Conservation (phyloP, 768 basidiomycete species). For the Boletus rubropictus region DNA sequence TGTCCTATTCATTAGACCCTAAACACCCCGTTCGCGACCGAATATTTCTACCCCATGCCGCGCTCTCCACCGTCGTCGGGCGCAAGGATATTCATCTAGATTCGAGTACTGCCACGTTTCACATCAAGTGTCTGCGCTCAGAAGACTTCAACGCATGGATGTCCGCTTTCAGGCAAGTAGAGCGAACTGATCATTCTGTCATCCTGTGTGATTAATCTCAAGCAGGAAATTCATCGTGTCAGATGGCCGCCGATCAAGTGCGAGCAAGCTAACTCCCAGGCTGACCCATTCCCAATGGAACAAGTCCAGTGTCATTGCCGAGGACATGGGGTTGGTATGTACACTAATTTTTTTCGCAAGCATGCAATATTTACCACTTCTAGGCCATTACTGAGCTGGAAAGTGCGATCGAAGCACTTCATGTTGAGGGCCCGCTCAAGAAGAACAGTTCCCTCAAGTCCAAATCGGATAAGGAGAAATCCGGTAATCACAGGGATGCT, state of each 20-base stretch:
- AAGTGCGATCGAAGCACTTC: constrained; percentile 41
- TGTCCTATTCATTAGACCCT: constrained; percentile 71
- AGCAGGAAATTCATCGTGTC: constrained; percentile 56
- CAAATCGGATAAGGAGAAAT: constrained; percentile 45
- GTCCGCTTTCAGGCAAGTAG: constrained; percentile 58
- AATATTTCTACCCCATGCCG: constrained; percentile 59
- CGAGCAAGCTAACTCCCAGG: constrained; percentile 35
- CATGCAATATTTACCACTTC: not conserved
- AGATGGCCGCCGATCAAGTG: constrained; percentile 33
- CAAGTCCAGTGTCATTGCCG: constrained; percentile 48
- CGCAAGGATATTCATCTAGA: constrained; percentile 80
- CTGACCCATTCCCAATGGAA: constrained; percentile 41
- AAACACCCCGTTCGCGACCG: constrained; percentile 69
- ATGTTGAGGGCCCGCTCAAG: constrained; percentile 36
- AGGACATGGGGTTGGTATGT: constrained; percentile 64
- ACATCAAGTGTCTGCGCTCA: constrained; percentile 68
- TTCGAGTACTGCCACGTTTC: constrained; percentile 69
- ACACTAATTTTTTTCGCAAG: not conserved
- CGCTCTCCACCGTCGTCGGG: constrained; percentile 69
- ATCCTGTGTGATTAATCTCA: constrained; percentile 16
- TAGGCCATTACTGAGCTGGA: constrained; percentile 62
- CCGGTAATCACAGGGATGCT: constrained; percentile 29
- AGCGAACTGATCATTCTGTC: not conserved
- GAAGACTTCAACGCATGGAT: constrained; percentile 76
- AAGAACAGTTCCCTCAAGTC: constrained; percentile 29